Percentiles rank a stretch among this genome's conserved stretches.
These are phyloP conservation scores for Fusarium luffae DNA, from an alignment of 2,329 filamentous ascomycete genomes.

Conservation along the genomic window DNA sequence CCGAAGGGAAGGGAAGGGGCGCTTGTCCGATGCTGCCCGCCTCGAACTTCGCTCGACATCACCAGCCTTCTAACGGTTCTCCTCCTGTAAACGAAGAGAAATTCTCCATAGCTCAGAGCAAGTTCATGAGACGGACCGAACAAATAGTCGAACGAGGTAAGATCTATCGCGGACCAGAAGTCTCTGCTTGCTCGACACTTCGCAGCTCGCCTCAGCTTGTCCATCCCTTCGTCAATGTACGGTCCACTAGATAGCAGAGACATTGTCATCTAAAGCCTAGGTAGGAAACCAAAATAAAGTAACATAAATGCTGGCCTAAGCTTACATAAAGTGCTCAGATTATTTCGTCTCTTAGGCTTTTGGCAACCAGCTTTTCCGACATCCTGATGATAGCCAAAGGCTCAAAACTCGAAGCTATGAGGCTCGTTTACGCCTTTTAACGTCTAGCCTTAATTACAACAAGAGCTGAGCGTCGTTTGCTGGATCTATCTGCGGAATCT, in stretches of 20 bases:
- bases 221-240: neutral
- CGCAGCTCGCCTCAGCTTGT: neutral
- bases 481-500: neutral
- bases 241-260: neutral
- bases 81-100: neutral
- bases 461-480: neutral
- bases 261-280: neutral
- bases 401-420: neutral
- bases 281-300: neutral
- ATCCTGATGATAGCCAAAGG: neutral
- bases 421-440: neutral
- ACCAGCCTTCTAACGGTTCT: neutral
- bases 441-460: neutral
- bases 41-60: neutral
- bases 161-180: neutral
- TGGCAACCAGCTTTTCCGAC: neutral
- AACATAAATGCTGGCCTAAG: neutral
- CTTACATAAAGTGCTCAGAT: neutral
- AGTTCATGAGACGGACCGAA: constrained; percentile 15
- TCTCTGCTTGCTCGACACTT: neutral
- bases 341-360: neutral
- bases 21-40: neutral
- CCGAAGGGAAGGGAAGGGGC: neutral
- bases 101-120: neutral
- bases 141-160: neutral